phyloP scores from a whole-genome alignment of 2,329 filamentous ascomycete genomes.

The Diplodia scrobiculata region DNA sequence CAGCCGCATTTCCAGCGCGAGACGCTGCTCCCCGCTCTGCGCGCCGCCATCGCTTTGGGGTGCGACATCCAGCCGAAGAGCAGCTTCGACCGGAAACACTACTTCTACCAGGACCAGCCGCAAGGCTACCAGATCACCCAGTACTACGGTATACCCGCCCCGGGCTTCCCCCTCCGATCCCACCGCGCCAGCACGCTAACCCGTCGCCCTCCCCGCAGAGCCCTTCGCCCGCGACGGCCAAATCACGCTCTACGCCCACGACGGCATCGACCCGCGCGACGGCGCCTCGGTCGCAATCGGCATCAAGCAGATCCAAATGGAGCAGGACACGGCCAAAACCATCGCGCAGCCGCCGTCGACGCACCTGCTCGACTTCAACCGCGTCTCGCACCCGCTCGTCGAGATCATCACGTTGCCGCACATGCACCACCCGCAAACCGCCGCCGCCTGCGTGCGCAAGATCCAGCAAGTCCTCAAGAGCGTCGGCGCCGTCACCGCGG shows the following conservation, averaged over 20 bases:
- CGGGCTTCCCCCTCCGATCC: too few relatives aligned
- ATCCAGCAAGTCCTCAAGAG: conserved; percentile 77
- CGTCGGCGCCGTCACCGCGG: conserved; percentile 81
- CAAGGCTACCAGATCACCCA: conserved; percentile 97
- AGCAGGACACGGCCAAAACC: conserved; percentile 97
- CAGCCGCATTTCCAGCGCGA: conserved; percentile 83
- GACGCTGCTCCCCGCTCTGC: conserved; percentile 82
- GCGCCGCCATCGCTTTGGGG: conserved; percentile 80
- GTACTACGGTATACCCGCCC: conserved; percentile 65
- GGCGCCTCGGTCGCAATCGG: conserved; percentile 71
- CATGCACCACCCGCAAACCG: conserved; percentile 82
- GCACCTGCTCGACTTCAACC: conserved; percentile 89
- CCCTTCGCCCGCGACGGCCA: conserved; percentile 69
- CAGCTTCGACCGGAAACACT: conserved; percentile 94
- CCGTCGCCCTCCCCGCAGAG: conserved; percentile 41
- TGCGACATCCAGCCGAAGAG: conserved; percentile 77
- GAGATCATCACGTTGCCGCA: conserved; percentile 93
- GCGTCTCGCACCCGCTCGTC: conserved; percentile 84
- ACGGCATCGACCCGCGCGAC: conserved; percentile 76
- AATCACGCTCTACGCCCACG: conserved; percentile 70
- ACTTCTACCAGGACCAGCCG: conserved; percentile 98
- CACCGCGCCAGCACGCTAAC: background rate
- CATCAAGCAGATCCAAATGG: conserved; percentile 93
- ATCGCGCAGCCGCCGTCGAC: conserved; percentile 71
- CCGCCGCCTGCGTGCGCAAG: conserved; percentile 85